Evolutionary conservation across 139 green algal species (phyloP).

Genomic region (Volvox reticuliferus): DNA sequence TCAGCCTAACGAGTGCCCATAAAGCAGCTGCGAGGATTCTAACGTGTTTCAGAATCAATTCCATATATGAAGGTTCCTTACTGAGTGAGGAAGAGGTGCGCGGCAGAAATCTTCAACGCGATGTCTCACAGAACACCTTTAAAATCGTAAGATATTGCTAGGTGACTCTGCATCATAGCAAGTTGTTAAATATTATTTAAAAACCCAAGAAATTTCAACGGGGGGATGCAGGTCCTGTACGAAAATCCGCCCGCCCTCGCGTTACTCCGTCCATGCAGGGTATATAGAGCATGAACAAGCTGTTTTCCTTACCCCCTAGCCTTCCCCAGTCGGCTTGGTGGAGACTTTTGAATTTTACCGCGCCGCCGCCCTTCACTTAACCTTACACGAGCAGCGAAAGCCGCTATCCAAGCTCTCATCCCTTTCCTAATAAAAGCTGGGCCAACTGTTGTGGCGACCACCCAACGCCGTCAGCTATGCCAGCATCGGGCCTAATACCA

Average conservation of each 20-base stretch:
- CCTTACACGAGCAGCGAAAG: neutral
- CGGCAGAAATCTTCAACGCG: too few relatives aligned
- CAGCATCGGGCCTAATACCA: neutral
- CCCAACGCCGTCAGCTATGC: neutral
- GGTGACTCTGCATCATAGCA: neutral
- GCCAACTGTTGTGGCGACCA: neutral
- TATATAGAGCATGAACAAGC: neutral
- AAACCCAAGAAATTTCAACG: neutral
- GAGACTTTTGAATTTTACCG: neutral
- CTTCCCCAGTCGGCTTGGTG: constrained; percentile 1
- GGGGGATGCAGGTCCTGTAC: neutral
- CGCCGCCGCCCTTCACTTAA: neutral
- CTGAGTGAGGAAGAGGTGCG: too few relatives aligned
- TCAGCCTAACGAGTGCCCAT: too few relatives aligned
- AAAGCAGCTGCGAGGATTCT: too few relatives aligned
- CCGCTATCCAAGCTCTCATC: neutral
- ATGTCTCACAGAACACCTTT: too few relatives aligned
- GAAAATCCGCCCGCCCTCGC: constrained; percentile 5
- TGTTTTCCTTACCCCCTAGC: neutral
- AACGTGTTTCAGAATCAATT: too few relatives aligned
- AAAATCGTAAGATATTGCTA: too few relatives aligned
- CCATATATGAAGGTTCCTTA: too few relatives aligned
- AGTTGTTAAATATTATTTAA: neutral
- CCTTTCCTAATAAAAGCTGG: neutral
- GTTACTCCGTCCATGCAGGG: neutral